Evolutionary conservation across 2,329 filamentous ascomycete genomes (phyloP), one percentile per base, ranked within the genome.

Genomic region (Neofusicoccum ribis): DNA sequence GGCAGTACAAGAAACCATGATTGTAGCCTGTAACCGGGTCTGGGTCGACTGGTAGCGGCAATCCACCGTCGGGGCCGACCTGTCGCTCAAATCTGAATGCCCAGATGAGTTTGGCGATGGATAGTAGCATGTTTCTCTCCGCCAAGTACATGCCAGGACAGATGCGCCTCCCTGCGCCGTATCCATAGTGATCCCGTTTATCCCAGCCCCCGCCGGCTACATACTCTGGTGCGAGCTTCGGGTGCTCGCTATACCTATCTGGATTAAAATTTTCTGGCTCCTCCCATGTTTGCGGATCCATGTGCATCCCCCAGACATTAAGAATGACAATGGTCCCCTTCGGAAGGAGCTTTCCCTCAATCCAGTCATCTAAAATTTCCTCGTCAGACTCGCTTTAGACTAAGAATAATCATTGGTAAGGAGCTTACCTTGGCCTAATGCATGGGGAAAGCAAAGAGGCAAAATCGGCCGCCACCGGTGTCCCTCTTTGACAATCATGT

Each of bases 91-190:
- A 68, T 3, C 54, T 27, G n/a, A 67, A 62, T 1, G 61, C 68
- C 68, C 68, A 69, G 23, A 64, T 17, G 15, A 64, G 14, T 20
- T 56, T 52, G 3, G 47, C 41, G 14, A 56, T 46, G 4, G 23
- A 5, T 5, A 56, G 74, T 67, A 82, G 84, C n/a, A 86, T 68
- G 11, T 77, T 80, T 4, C 80, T 79, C 64, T 84, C 81, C 0
- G 83, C 84, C 1, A 86, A 75, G 64, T 85, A 80, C 17, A 83
- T 82, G 1, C 84, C 85, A 5, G 81, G 83, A 71, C 85, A 87
- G 54, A 85, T 78, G 11, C 84, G 79, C 3, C 83, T 77, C 1
- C 84, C 83, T 0, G 79, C 79, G 20, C 84, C 83, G 58, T 83
- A 86, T 0, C 74, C 76, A 66, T 81, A 84, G 3, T 80, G 77